phyloP scores from a whole-genome alignment of 2,329 filamentous ascomycete genomes.

The Coniochaeta sp. region DNA sequence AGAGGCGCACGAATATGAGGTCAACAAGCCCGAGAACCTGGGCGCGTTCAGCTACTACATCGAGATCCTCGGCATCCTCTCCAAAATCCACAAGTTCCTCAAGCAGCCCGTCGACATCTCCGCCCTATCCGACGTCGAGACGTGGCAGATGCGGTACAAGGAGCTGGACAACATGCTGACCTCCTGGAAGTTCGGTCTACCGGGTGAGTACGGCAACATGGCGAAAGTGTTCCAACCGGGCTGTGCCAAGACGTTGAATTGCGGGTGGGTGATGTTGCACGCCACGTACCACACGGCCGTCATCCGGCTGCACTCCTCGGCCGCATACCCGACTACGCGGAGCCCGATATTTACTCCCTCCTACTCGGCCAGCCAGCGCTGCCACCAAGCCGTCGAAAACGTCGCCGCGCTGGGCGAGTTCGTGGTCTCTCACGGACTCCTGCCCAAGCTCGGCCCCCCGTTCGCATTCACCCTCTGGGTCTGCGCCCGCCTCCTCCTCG shows the following conservation, averaged over 20 bases:
- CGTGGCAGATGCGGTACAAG: constrained; percentile 83
- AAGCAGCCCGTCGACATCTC: constrained; percentile 87
- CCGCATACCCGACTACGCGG: constrained; percentile 83
- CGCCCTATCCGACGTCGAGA: constrained; percentile 74
- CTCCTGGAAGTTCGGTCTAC: constrained; percentile 77
- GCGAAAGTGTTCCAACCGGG: constrained; percentile 67
- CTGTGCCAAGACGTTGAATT: constrained; percentile 63
- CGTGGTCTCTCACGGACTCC: constrained; percentile 65
- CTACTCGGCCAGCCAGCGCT: constrained; percentile 77
- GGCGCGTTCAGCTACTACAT: constrained; percentile 88
- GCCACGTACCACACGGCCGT: constrained; percentile 85
- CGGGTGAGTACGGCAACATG: constrained; percentile 78
- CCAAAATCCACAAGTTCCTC: constrained; percentile 80
- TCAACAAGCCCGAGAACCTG: constrained; percentile 70
- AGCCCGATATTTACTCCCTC: constrained; percentile 87
- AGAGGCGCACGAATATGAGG: constrained; percentile 49
- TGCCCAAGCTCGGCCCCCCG: constrained; percentile 77
- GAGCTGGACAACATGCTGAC: constrained; percentile 75
- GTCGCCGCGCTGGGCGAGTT: constrained; percentile 74
- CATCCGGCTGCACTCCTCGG: constrained; percentile 84
- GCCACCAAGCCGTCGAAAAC: constrained; percentile 74
- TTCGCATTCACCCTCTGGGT: constrained; percentile 95
- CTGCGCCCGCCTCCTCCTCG: constrained; percentile 75
- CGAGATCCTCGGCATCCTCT: constrained; percentile 80
- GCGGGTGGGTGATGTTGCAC: constrained; percentile 86